A percentile compares a stretch with the other conserved stretches of the same genome.
Conservation (phyloP, 306 rosid genomes). For the Rosa lucieae region DNA sequence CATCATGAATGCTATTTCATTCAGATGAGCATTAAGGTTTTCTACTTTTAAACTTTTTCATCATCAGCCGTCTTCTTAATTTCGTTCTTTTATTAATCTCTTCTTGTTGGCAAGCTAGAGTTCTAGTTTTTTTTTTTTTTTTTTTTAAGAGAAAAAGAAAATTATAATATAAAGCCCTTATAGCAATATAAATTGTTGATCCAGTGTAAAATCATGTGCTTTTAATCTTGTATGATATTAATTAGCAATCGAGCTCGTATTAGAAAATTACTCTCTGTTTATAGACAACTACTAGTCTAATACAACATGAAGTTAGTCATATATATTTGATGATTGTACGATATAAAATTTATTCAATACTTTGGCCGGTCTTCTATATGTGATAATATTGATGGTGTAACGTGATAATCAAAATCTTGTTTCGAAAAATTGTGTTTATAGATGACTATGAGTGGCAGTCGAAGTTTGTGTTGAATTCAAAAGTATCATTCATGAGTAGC, state of each 20-base stretch:
- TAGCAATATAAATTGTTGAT: too few relatives aligned
- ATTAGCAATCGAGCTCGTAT: too few relatives aligned
- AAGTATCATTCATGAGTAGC: background rate
- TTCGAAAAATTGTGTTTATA: background rate
- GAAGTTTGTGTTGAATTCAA: background rate
- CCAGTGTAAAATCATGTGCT: too few relatives aligned
- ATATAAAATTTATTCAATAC: too few relatives aligned
- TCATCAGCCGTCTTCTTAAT: background rate
- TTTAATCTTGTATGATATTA: too few relatives aligned
- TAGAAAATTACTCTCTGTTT: too few relatives aligned
- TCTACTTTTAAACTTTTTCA: background rate
- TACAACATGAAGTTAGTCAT: too few relatives aligned
- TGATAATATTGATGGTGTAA: too few relatives aligned
- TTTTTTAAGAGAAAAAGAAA: too few relatives aligned
- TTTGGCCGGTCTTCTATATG: background rate
- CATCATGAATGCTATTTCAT: background rate
- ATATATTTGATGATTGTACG: too few relatives aligned
- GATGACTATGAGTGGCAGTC: background rate
- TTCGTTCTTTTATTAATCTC: background rate
- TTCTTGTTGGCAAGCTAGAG: background rate
- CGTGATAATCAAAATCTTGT: background rate
- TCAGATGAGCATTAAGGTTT: slow-evolving; percentile 9
- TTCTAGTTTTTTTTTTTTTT: background rate
- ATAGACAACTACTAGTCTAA: too few relatives aligned
- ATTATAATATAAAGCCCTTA: too few relatives aligned